These are phyloP conservation scores for Sporisorium sorghi DNA, from an alignment of 1,284 basidiomycete genomes.

Conservation along the genomic window DNA sequence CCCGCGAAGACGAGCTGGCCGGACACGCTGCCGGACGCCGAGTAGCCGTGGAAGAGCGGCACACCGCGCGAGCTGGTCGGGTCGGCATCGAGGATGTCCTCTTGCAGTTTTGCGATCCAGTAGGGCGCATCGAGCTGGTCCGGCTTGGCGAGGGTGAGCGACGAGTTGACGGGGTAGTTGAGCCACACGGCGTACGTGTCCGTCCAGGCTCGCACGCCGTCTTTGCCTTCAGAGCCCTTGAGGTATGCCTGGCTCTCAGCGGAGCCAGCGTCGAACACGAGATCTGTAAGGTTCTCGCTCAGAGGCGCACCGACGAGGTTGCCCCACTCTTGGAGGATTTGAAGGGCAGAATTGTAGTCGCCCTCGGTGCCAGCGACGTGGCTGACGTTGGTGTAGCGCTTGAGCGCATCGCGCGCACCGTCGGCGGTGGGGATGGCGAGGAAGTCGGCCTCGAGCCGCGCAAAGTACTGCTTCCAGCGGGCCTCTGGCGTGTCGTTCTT, in stretches of 20 bases:
- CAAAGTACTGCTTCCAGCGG: constrained; percentile 37
- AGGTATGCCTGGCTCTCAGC: constrained; percentile 49
- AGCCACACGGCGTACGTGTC: constrained; percentile 68
- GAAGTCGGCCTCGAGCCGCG: constrained; percentile 46
- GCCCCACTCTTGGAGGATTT: constrained; percentile 60
- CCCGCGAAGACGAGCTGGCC: constrained; percentile 84
- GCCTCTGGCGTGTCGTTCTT: constrained; percentile 17
- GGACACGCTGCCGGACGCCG: constrained; percentile 65
- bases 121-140: constrained; percentile 67
- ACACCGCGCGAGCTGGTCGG: constrained; percentile 71
- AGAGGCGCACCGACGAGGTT: constrained; percentile 52
- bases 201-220: constrained; percentile 57
- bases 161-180: constrained; percentile 61
- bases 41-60: constrained; percentile 71
- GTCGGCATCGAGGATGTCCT: constrained; percentile 71
- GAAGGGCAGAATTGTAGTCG: constrained; percentile 57
- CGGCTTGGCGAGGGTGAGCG: constrained; percentile 54
- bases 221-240: constrained; percentile 23
- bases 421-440: constrained; percentile 46
- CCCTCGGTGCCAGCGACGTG: constrained; percentile 58
- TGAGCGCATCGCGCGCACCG: constrained; percentile 46
- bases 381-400: constrained; percentile 55
- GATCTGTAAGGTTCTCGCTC: constrained; percentile 38
- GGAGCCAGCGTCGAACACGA: constrained; percentile 65
- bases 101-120: constrained; percentile 75